phyloP scores from a whole-genome alignment of 208 protist genomes.

The Trypanosoma mega region DNA sequence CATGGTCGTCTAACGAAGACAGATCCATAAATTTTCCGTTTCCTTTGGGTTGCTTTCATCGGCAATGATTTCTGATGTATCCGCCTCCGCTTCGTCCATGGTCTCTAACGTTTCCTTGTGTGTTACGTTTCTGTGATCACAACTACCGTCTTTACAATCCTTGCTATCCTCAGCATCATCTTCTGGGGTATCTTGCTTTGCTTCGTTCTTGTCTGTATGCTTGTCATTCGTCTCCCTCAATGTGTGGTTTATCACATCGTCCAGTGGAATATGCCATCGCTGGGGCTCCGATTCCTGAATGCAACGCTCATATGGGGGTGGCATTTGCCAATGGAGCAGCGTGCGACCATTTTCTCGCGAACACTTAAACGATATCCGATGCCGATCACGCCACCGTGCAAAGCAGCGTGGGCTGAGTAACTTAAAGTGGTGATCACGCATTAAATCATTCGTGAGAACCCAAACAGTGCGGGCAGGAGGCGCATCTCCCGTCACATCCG shows the following conservation, averaged over 20 bases:
- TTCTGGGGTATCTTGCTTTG: background rate
- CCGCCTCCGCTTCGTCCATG: too few species aligned
- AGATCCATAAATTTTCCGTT: too few species aligned
- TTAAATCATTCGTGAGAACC: slow-evolving; percentile 78
- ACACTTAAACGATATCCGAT: slow-evolving; percentile 49
- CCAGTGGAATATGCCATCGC: slow-evolving; percentile 28
- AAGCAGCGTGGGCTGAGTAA: slow-evolving; percentile 76
- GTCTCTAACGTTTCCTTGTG: too few species aligned
- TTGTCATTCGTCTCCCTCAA: slow-evolving; percentile 1
- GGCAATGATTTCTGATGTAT: too few species aligned
- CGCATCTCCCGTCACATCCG: slow-evolving; percentile 20
- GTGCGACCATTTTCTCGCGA: slow-evolving; percentile 29
- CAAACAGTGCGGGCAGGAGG: slow-evolving; percentile 10
- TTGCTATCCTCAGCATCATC: background rate
- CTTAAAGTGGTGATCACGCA: slow-evolving; percentile 83
- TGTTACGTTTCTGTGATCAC: too few species aligned
- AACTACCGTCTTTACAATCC: background rate
- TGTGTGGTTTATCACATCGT: background rate
- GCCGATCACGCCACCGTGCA: slow-evolving; percentile 44
- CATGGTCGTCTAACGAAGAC: too few species aligned
- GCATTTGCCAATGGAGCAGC: slow-evolving; percentile 47
- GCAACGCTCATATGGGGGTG: slow-evolving; percentile 48
- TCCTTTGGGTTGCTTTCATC: too few species aligned
- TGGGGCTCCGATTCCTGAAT: slow-evolving; percentile 33
- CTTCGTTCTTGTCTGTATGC: background rate